These are phyloP conservation scores for Paecilomyces sp. DNA, from an alignment of 2,329 filamentous ascomycete genomes.

Conservation along the genomic window DNA sequence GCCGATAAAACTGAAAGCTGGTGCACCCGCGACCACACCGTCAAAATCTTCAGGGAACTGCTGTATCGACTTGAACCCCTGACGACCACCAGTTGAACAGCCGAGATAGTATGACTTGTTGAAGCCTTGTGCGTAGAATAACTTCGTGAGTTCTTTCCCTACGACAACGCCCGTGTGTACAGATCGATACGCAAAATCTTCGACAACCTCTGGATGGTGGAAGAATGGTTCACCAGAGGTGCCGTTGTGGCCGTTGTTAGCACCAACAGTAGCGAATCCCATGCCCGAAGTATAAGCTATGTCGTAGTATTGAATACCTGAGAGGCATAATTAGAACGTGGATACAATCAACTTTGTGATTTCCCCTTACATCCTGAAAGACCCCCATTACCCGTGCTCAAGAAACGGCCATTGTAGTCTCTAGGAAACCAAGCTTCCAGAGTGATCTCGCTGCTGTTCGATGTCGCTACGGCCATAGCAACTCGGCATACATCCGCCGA, in stretches of 20 bases:
- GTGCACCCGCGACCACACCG: conserved; percentile 36
- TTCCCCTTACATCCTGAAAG: conserved; percentile 12
- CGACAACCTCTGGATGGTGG: conserved; percentile 32
- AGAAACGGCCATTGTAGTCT: conserved; percentile 39
- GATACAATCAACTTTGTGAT: background rate
- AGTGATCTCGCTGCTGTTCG: conserved; percentile 38
- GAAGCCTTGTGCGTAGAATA: conserved; percentile 25
- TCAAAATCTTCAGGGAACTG: conserved; percentile 31
- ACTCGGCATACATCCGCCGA: conserved; percentile 30
- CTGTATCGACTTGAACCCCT: conserved; percentile 40
- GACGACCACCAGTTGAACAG: conserved; percentile 42
- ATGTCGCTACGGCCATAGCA: conserved; percentile 35
- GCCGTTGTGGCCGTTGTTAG: conserved; percentile 41
- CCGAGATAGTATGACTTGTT: conserved; percentile 16
- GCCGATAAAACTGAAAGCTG: conserved; percentile 38
- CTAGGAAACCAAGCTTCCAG: conserved; percentile 43
- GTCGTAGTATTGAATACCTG: conserved; percentile 32
- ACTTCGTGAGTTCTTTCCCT: conserved; percentile 23
- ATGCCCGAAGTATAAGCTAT: conserved; percentile 27
- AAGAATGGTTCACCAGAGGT: conserved; percentile 32
- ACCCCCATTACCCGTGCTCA: conserved; percentile 45
- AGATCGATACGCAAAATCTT: conserved; percentile 31
- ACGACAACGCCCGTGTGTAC: conserved; percentile 2
- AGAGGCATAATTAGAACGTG: background rate
- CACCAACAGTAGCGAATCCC: conserved; percentile 35